Evolutionary conservation across 345 rosid species (phyloP).

Genomic region (Eucalyptus cladocalyx): DNA sequence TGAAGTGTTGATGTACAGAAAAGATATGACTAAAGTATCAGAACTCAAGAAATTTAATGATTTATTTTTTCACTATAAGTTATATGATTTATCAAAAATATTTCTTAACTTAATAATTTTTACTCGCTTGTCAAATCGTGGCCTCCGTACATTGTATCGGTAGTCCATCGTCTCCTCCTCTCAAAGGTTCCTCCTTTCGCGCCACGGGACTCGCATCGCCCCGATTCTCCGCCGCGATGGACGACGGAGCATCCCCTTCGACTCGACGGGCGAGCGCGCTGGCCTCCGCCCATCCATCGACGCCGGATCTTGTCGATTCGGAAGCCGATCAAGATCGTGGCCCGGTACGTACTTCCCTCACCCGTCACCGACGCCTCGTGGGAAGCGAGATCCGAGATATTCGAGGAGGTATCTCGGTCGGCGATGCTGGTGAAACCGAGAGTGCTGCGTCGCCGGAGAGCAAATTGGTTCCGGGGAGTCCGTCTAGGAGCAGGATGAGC

Average conservation of each 20-base stretch:
- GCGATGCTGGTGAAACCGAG: not conserved
- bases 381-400: slow-evolving; percentile 71
- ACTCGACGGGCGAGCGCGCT: not conserved
- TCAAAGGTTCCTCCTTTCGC: not conserved
- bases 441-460: slow-evolving; percentile 3
- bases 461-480: slow-evolving; percentile 31
- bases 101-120: too few relatives aligned
- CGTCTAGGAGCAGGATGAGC: slow-evolving; percentile 60
- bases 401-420: slow-evolving; percentile 10
- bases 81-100: too few relatives aligned
- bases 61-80: too few relatives aligned
- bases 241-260: not conserved
- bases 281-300: slow-evolving; percentile 34
- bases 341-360: slow-evolving; percentile 78
- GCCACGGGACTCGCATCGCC: not conserved
- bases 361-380: slow-evolving; percentile 83
- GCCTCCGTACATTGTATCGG: too few relatives aligned
- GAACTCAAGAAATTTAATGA: too few relatives aligned
- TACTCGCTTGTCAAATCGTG: too few relatives aligned
- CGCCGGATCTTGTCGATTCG: slow-evolving; percentile 73
- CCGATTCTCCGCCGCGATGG: not conserved
- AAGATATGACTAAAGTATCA: too few relatives aligned
- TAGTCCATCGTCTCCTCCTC: not conserved
- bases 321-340: slow-evolving; percentile 69
- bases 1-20: too few relatives aligned